Conservation (phyloP, 768 basidiomycete species). For the Suillus alpinus region DNA sequence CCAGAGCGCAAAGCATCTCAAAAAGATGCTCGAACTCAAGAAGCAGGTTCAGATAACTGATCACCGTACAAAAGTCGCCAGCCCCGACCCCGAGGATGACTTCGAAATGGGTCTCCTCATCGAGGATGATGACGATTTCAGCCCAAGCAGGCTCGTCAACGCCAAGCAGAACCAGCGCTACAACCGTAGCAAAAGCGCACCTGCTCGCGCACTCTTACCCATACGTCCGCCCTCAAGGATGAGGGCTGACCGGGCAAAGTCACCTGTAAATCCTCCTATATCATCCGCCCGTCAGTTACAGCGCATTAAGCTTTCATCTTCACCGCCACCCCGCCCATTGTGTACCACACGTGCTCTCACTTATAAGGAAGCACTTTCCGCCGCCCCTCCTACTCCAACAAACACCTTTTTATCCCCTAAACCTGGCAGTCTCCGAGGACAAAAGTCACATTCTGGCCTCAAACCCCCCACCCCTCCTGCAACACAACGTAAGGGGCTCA, state of each 20-base stretch:
- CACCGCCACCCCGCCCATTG: constrained; percentile 56
- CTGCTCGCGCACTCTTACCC: constrained; percentile 47
- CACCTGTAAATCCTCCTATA: constrained; percentile 64
- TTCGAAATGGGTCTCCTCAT: constrained; percentile 85
- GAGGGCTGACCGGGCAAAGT: constrained; percentile 66
- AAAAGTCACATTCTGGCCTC: constrained; percentile 81
- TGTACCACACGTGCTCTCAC: constrained; percentile 54
- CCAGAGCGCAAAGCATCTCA: constrained; percentile 49
- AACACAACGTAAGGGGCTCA: constrained; percentile 52
- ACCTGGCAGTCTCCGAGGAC: constrained; percentile 73
- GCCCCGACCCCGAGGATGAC: constrained; percentile 75
- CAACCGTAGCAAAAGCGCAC: constrained; percentile 59
- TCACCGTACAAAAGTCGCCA: constrained; percentile 48
- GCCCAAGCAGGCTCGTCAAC: constrained; percentile 67
- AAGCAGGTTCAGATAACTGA: constrained; percentile 56
- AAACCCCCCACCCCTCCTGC: constrained; percentile 74
- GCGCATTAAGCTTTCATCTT: constrained; percentile 65
- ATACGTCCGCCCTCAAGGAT: constrained; percentile 63
- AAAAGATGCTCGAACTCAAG: constrained; percentile 52
- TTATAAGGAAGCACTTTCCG: constrained; percentile 53
- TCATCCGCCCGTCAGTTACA: constrained; percentile 70
- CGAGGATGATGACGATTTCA: constrained; percentile 79
- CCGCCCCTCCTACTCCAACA: constrained; percentile 47
- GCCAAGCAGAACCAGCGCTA: constrained; percentile 43
- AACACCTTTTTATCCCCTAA: constrained; percentile 64